These are phyloP conservation scores for Cercospora brassicicola DNA, from an alignment of 2,329 filamentous ascomycete genomes.

Conservation along the genomic window DNA sequence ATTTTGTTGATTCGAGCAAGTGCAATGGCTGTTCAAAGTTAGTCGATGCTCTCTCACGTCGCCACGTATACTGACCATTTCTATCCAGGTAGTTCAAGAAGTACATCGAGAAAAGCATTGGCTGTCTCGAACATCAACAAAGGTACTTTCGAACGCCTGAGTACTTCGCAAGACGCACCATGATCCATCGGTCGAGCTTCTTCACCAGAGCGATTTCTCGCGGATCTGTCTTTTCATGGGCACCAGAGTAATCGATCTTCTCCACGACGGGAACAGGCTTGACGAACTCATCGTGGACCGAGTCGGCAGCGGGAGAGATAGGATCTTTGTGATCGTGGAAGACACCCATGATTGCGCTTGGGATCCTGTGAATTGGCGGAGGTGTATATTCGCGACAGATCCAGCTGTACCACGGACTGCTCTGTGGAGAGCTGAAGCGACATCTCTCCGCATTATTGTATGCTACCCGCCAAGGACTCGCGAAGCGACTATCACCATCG, in stretches of 20 bases:
- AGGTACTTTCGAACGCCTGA: neutral
- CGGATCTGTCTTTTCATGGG: slow-evolving; percentile 10
- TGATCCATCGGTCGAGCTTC: slow-evolving; percentile 12
- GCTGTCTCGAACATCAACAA: neutral
- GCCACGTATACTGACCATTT: slow-evolving; percentile 13
- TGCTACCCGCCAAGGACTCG: neutral
- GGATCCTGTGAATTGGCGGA: neutral
- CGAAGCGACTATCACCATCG: neutral
- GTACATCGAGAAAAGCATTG: slow-evolving; percentile 65
- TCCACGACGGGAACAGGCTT: neutral
- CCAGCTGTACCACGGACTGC: neutral
- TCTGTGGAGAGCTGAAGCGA: neutral
- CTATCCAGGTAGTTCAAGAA: slow-evolving; percentile 70
- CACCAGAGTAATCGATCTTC: slow-evolving; percentile 31
- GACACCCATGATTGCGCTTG: neutral
- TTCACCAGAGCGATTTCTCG: slow-evolving; percentile 11
- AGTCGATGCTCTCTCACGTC: neutral
- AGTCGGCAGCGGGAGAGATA: neutral
- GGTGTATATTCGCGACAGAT: neutral
- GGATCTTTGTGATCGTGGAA: neutral
- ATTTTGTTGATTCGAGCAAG: slow-evolving; percentile 36
- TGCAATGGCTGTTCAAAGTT: slow-evolving; percentile 29
- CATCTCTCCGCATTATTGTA: neutral
- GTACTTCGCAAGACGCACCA: neutral
- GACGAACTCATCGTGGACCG: neutral